Base-by-base conservation (phyloP, 768 basidiomycete species). In the Phylloporus sp. region DNA sequence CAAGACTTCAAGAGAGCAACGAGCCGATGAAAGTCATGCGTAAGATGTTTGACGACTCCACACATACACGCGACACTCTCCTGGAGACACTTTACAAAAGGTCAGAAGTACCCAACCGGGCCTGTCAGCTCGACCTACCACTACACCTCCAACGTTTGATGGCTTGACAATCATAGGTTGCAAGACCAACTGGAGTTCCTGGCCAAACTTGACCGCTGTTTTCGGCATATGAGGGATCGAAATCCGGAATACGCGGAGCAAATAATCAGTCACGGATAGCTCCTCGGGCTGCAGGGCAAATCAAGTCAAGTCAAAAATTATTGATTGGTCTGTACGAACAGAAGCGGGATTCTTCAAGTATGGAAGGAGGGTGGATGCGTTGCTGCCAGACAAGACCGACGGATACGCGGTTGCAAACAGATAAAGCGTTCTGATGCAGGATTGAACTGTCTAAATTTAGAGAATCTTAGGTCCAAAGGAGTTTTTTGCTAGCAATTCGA, bases 31-130 rank as follows among this genome's bases (percentile, higher is more conserved):
- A 86, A 95, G 58, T 97, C 93, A 53, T 91, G 88, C 0, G 97
- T 97, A 16, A 98, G 76, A 58, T 89, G 72, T 45, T 85, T 84
- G 1, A 95, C 86, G 1, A 89, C 88, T 0, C 82, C 80, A 64
- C 94, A 95, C 73, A 95, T 85, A 58, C 95, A 97, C 0, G 91
- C 91, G 13, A 98, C 88, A 12, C 84, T 83, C 69, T 97, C 97
- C 72, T 95, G 92, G 28, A 98, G 69, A 20, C 88, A 85, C 88
- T 94, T 56, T 38, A 23, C 40, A 29, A 23, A 32, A 41, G 15
- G 23, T 55, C n/a, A 55, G 43, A 41, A 18, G 26, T 26, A 12
- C 3, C 38, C 32, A 10, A 20, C 28, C 26, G 3, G 7, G 18
- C 3, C 12, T 18, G 26, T 27, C 13, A n/a, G 22, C 11, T 47